Percentiles rank a stretch among this genome's conserved stretches.
Conservation (phyloP, 176 grass and related monocot genomes). For the Cenchrus americanus region DNA sequence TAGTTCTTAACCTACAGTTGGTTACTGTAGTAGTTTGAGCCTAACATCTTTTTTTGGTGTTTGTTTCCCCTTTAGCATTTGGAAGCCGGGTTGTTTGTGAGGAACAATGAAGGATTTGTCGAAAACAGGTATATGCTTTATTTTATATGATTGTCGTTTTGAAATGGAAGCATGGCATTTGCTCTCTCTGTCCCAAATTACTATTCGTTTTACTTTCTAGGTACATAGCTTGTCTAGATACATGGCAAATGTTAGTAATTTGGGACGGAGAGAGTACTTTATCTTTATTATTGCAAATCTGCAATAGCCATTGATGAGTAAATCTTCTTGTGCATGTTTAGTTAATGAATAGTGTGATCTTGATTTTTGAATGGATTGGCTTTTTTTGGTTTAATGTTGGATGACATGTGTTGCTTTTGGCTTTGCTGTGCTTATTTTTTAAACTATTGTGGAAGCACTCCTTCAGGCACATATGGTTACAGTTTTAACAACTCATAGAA, state of each 20-base stretch:
- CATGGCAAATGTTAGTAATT: no score
- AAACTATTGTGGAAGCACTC: neutral
- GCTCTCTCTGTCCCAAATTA: no score
- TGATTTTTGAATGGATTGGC: conserved; percentile 16
- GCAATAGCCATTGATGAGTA: neutral
- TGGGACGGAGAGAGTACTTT: no score
- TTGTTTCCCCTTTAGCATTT: conserved; percentile 67
- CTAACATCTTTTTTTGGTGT: conserved; percentile 6
- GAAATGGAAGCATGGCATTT: conserved; percentile 17
- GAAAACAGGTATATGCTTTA: conserved; percentile 60
- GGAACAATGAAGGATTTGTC: conserved; percentile 78
- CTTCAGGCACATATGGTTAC: neutral
- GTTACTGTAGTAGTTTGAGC: conserved; percentile 15
- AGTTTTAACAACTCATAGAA: neutral
- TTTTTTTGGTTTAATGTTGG: neutral
- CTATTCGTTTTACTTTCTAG: no score
- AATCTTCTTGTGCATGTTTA: conserved; percentile 30
- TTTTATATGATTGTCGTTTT: conserved; percentile 23
- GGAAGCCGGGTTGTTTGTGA: conserved; percentile 82
- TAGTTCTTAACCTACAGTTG: conserved; percentile 5
- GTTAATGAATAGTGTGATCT: neutral
- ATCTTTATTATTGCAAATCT: neutral
- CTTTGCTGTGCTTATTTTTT: neutral
- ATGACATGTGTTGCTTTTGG: neutral
- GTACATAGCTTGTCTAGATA: no score